Evolutionary conservation across 768 basidiomycete species (phyloP).

Genomic region (Pleurotus salmoneostramineus): DNA sequence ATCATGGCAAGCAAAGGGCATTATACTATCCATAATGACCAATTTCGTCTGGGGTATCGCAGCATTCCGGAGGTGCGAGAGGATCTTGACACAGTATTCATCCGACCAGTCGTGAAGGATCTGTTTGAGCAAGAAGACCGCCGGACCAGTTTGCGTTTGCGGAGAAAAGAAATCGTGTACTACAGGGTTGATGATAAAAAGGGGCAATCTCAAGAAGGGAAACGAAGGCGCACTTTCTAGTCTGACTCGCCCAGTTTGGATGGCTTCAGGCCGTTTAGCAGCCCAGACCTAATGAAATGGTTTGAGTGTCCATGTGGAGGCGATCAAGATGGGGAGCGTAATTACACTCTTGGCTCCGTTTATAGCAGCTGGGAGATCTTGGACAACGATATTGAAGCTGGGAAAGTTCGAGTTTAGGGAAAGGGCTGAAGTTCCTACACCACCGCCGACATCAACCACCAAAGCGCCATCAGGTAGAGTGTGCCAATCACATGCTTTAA

Average conservation of each 20-base stretch:
- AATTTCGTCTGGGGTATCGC: constrained; percentile 28
- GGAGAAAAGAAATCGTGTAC: constrained; percentile 34
- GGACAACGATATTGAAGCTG: constrained; percentile 36
- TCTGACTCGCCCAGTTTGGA: not conserved
- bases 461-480: constrained; percentile 32
- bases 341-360: constrained; percentile 32
- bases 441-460: constrained; percentile 52
- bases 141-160: constrained; percentile 25
- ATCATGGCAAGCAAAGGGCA: constrained; percentile 22
- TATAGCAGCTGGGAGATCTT: constrained; percentile 42
- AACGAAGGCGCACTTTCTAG: not conserved
- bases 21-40: constrained; percentile 31
- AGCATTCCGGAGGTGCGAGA: constrained; percentile 26
- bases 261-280: not conserved
- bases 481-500: constrained; percentile 42
- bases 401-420: constrained; percentile 18
- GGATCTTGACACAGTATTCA: constrained; percentile 21
- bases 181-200: constrained; percentile 3
- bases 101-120: constrained; percentile 39
- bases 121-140: constrained; percentile 27
- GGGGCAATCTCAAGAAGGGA: too few relatives aligned
- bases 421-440: constrained; percentile 34
- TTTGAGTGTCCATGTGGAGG: not conserved
- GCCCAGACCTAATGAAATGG: constrained; percentile 2
- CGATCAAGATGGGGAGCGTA: not conserved